Conservation (phyloP, 2,329 filamentous ascomycete genomes). For the Nothopassalora personata region DNA sequence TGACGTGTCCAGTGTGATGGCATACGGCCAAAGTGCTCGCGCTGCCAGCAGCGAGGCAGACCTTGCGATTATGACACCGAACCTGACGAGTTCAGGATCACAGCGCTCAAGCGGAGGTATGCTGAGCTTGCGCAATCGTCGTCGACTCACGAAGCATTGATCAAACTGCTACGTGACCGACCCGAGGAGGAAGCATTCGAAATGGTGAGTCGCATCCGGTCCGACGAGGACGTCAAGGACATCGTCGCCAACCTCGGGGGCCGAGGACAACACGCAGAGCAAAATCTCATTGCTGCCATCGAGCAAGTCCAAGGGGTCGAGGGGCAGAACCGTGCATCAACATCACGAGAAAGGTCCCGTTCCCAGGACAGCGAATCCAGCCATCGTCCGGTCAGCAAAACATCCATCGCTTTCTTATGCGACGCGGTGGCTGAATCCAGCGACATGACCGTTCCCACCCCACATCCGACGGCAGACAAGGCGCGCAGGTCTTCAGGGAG, state of each 20-base stretch:
- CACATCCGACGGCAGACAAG: not conserved
- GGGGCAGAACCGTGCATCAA: not conserved
- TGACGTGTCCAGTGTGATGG: slow-evolving; percentile 8
- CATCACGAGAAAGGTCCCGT: not conserved
- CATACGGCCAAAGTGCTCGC: slow-evolving; percentile 6
- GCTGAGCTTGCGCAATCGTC: slow-evolving; percentile 5
- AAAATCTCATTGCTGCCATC: slow-evolving; percentile 1
- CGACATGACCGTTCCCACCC: not conserved
- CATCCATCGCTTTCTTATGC: not conserved
- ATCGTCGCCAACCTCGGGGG: not conserved
- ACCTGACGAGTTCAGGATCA: slow-evolving; percentile 12
- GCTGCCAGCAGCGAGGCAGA: slow-evolving; percentile 2
- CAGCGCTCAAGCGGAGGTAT: slow-evolving; percentile 8
- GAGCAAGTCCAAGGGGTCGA: not conserved
- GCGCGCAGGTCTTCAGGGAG: not conserved
- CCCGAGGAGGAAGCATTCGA: not conserved
- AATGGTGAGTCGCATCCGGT: slow-evolving; percentile 9
- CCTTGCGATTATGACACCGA: slow-evolving; percentile 11
- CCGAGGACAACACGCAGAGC: not conserved
- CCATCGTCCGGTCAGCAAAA: not conserved
- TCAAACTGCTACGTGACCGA: slow-evolving; percentile 5
- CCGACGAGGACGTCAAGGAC: slow-evolving; percentile 2
- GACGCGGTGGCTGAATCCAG: not conserved
- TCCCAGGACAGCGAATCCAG: not conserved
- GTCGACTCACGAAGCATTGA: slow-evolving; percentile 2